These are phyloP conservation scores for Aspergillus incahuasiensis DNA, from an alignment of 495 filamentous ascomycete species.

Conservation along the genomic window DNA sequence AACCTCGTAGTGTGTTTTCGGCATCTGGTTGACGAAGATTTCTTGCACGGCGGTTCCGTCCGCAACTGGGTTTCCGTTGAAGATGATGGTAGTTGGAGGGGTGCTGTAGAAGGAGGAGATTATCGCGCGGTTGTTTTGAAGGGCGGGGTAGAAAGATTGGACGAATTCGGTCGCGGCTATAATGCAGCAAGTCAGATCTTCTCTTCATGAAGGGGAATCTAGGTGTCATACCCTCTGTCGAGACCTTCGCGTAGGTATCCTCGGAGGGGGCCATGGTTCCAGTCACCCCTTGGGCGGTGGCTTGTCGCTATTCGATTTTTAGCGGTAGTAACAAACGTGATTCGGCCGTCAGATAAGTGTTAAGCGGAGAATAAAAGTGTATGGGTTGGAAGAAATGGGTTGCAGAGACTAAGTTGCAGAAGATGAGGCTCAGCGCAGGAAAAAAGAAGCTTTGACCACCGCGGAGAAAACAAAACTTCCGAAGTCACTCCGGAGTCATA, in stretches of 20 bases:
- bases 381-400: not conserved
- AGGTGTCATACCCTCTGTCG: conserved; percentile 41
- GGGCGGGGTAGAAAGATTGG: conserved; percentile 49
- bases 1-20: conserved; percentile 56
- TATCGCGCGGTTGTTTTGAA: conserved; percentile 48
- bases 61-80: conserved; percentile 59
- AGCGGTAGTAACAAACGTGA: too few species aligned
- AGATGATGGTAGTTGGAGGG: conserved; percentile 52
- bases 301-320: too few species aligned
- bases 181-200: conserved; percentile 10
- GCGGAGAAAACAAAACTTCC: conserved; percentile 26
- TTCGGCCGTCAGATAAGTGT: too few species aligned
- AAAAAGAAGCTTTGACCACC: conserved; percentile 40
- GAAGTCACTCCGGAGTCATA: conserved; percentile 24
- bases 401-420: not conserved
- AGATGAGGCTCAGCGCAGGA: conserved; percentile 14
- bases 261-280: conserved; percentile 34
- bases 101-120: conserved; percentile 56
- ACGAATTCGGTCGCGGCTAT: conserved; percentile 50
- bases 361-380: not conserved
- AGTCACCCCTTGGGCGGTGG: not conserved
- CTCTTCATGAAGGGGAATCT: not conserved
- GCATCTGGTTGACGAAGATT: conserved; percentile 60
- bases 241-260: conserved; percentile 44
- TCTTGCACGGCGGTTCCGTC: conserved; percentile 54